These are phyloP conservation scores for Hypoxylon lenormandii DNA, from an alignment of 495 filamentous ascomycete species.

Conservation along the genomic window DNA sequence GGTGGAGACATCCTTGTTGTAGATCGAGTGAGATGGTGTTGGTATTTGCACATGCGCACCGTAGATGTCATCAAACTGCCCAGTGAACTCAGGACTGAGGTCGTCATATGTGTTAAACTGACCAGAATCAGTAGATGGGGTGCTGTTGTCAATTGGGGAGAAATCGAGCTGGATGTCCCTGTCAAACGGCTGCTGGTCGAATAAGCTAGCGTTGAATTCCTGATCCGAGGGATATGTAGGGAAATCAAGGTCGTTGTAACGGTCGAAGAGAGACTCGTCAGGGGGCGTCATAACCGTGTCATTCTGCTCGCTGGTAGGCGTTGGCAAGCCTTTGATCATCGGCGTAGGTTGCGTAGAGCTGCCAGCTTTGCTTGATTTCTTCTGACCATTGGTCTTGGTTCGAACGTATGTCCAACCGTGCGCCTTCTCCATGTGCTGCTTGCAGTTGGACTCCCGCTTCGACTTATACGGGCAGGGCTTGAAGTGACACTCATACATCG, in stretches of 20 bases:
- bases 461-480: slow-evolving; percentile 90
- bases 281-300: slow-evolving; percentile 59
- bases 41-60: slow-evolving; percentile 60
- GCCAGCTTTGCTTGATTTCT: slow-evolving; percentile 59
- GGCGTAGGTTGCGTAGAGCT: slow-evolving; percentile 66
- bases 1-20: slow-evolving; percentile 56
- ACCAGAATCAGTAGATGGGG: slow-evolving; percentile 62
- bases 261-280: slow-evolving; percentile 53
- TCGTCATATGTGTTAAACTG: slow-evolving; percentile 63
- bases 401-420: slow-evolving; percentile 90
- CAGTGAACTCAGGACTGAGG: slow-evolving; percentile 57
- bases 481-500: slow-evolving; percentile 83
- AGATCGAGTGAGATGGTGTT: slow-evolving; percentile 53
- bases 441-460: slow-evolving; percentile 97
- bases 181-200: slow-evolving; percentile 50
- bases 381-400: slow-evolving; percentile 87
- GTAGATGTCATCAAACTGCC: slow-evolving; percentile 69
- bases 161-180: slow-evolving; percentile 63
- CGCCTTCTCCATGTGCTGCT: slow-evolving; percentile 99
- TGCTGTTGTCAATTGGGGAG: slow-evolving; percentile 62
- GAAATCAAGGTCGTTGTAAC: slow-evolving; percentile 55
- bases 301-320: slow-evolving; percentile 59
- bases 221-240: slow-evolving; percentile 56
- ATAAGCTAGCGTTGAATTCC: slow-evolving; percentile 51
- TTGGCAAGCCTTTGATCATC: slow-evolving; percentile 66